Conservation (phyloP, 106 monocot species). For the Amphibolis antarctica region DNA sequence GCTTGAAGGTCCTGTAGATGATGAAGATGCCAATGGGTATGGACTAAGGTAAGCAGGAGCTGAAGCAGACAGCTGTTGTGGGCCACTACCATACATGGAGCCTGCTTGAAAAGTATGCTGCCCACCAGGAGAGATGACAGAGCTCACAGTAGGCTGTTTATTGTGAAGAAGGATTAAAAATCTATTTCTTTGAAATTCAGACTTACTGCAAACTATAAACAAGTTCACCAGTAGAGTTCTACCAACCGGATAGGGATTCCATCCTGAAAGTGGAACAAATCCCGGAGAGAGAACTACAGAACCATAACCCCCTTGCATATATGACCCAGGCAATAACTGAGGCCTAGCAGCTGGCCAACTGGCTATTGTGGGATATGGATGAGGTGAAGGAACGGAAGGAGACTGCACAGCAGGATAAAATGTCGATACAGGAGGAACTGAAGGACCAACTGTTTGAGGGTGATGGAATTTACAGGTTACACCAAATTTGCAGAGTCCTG, state of each 20-base stretch:
- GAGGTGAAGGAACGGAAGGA: conserved; percentile 34
- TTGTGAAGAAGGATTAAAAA: conserved; percentile 15
- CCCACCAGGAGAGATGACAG: conserved; percentile 33
- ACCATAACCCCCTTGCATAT: conserved; percentile 56
- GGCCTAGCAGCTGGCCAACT: conserved; percentile 51
- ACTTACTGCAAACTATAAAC: neutral
- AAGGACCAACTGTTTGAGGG: conserved; percentile 37
- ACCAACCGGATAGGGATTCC: conserved; percentile 81
- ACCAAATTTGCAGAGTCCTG: conserved; percentile 78
- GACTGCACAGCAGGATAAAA: conserved; percentile 56
- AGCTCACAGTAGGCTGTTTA: conserved; percentile 37
- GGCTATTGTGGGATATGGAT: conserved; percentile 29
- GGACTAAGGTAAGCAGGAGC: conserved; percentile 43
- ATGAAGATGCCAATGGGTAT: conserved; percentile 28
- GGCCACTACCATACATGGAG: conserved; percentile 43
- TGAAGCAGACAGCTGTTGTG: conserved; percentile 48
- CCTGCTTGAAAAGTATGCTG: conserved; percentile 41
- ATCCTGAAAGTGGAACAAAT: conserved; percentile 49
- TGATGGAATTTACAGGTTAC: conserved; percentile 87
- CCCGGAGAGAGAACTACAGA: conserved; percentile 55
- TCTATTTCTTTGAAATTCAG: neutral
- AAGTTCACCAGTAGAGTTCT: neutral
- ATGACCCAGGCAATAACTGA: conserved; percentile 43
- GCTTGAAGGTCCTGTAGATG: conserved; percentile 32
- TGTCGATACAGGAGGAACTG: conserved; percentile 34